phyloP scores from a whole-genome alignment of 2,329 filamentous ascomycete species.

The Botrytis paeoniae region DNA sequence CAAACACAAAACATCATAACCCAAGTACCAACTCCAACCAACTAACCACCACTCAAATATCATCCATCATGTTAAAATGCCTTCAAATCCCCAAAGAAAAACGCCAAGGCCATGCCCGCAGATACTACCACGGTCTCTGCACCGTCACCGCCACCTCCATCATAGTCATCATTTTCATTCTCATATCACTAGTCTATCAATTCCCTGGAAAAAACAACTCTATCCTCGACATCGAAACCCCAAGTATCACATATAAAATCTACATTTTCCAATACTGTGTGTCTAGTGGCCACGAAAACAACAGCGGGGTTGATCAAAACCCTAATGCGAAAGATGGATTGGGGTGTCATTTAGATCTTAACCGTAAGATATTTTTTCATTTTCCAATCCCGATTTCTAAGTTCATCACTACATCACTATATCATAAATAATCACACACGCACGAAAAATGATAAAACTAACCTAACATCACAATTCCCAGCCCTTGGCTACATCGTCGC shows the following conservation, averaged over 20 bases:
- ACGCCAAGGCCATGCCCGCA: not conserved
- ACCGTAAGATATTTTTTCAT: not conserved
- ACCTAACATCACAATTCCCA: not conserved
- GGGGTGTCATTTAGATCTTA: not conserved
- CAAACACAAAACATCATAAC: not conserved
- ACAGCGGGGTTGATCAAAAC: not conserved
- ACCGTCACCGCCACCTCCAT: not conserved
- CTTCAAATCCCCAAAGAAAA: not conserved
- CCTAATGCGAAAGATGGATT: not conserved
- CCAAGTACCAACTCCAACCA: not conserved
- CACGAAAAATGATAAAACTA: not conserved
- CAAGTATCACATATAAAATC: not conserved
- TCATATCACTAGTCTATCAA: not conserved
- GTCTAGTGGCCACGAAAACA: not conserved
- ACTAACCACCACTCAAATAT: not conserved
- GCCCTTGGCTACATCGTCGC: not conserved
- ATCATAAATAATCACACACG: fast-evolving
- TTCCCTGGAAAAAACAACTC: not conserved
- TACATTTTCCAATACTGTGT: not conserved
- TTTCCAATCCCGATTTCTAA: no score
- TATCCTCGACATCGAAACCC: not conserved
- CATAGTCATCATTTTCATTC: not conserved
- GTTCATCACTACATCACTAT: no score
- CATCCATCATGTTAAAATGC: not conserved
- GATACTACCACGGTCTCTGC: not conserved